Percentiles rank a stretch among this genome's conserved stretches.
Evolutionary conservation across 805 yeast species (phyloP).

Genomic region (Starmerella etchellsii): DNA sequence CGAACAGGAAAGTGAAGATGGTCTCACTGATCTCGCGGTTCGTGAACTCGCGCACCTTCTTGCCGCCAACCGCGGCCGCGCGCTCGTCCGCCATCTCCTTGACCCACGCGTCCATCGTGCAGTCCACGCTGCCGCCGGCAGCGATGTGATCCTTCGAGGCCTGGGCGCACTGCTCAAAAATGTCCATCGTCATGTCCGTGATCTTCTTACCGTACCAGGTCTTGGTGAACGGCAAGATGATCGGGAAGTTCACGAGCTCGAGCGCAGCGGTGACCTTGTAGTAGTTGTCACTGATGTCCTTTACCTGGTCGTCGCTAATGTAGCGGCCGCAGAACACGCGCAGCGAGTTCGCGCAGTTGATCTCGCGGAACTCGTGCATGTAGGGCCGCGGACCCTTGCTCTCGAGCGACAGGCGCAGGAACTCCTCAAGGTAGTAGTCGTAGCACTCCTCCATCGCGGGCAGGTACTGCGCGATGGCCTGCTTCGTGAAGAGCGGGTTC

Average conservation of each 20-base stretch:
- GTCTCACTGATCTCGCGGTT: conserved; percentile 92
- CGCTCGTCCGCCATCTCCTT: conserved; percentile 66
- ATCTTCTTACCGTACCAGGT: conserved; percentile 95
- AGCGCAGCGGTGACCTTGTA: conserved; percentile 87
- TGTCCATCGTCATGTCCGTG: conserved; percentile 87
- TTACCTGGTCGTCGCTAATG: conserved; percentile 82
- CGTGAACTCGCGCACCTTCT: conserved; percentile 61
- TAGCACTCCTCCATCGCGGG: conserved; percentile 76
- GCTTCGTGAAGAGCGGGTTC: conserved; percentile 76
- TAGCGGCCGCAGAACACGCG: conserved; percentile 93
- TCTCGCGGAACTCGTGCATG: conserved; percentile 90
- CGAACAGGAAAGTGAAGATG: conserved; percentile 89
- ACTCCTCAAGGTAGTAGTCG: conserved; percentile 65
- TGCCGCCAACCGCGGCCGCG: neutral
- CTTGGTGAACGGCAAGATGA: conserved; percentile 88
- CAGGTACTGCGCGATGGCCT: conserved; percentile 70
- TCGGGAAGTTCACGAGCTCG: conserved; percentile 95
- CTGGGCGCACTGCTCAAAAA: conserved; percentile 79
- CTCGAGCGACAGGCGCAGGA: conserved; percentile 43
- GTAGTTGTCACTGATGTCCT: conserved; percentile 81
- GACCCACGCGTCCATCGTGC: conserved; percentile 96
- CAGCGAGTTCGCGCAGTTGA: conserved; percentile 86
- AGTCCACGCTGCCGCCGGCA: conserved; percentile 62
- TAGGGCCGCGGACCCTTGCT: conserved; percentile 48
- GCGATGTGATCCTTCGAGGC: conserved; percentile 71